A percentile compares a stretch with the other conserved stretches of the same genome.
Evolutionary conservation across 768 basidiomycete species (phyloP).

Genomic region (Mycena metata): DNA sequence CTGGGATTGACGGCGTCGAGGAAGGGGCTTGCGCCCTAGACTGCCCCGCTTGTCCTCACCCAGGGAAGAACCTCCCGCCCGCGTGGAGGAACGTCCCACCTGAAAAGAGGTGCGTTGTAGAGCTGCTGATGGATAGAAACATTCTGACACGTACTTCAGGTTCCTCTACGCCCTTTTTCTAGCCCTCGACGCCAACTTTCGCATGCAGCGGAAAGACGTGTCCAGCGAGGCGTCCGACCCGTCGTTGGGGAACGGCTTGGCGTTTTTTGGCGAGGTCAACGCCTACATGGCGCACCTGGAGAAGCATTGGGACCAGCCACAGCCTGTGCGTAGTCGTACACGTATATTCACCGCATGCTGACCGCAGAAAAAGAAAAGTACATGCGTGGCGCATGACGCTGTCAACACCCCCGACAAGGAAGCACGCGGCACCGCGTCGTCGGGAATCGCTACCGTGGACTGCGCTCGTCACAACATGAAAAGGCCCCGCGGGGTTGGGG

Average conservation of each 20-base stretch:
- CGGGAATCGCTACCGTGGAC: slow-evolving; percentile 32
- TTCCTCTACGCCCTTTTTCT: slow-evolving; percentile 27
- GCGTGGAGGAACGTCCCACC: slow-evolving; percentile 29
- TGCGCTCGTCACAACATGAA: slow-evolving; percentile 31
- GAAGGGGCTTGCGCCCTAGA: slow-evolving; percentile 36
- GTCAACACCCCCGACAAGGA: slow-evolving; percentile 26
- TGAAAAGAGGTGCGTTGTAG: neutral
- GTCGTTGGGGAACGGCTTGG: slow-evolving; percentile 33
- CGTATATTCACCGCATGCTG: too few species aligned
- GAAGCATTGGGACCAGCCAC: slow-evolving; percentile 9
- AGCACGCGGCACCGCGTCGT: slow-evolving; percentile 1
- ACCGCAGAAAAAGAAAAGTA: slow-evolving; percentile 31
- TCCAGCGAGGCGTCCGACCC: slow-evolving; percentile 36
- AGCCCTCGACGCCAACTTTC: slow-evolving; percentile 36
- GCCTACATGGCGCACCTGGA: slow-evolving; percentile 27
- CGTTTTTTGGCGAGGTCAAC: slow-evolving; percentile 35
- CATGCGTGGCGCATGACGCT: slow-evolving; percentile 28
- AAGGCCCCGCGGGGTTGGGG: neutral
- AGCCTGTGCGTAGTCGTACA: slow-evolving; percentile 1
- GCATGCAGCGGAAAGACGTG: slow-evolving; percentile 28
- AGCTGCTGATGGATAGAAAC: accelerated
- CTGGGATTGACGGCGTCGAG: slow-evolving; percentile 27
- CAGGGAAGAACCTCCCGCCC: slow-evolving; percentile 40
- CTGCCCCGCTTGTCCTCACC: slow-evolving; percentile 46
- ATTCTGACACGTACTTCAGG: neutral